phyloP scores from a whole-genome alignment of 495 filamentous ascomycete species.

The Lentithecium fluviatile region DNA sequence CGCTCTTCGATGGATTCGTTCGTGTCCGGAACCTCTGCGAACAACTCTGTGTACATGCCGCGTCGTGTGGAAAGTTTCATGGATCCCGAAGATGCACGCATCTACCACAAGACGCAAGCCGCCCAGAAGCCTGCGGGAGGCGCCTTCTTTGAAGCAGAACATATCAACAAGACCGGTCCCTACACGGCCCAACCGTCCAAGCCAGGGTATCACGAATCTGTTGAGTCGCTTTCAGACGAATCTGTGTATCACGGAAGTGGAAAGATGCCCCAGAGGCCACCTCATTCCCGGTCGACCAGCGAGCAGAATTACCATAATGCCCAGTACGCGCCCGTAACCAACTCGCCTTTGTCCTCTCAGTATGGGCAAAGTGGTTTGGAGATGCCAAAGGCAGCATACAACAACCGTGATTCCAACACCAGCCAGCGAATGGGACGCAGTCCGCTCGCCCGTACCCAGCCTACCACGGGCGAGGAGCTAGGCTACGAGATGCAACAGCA shows the following conservation, averaged over 20 bases:
- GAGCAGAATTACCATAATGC: constrained; percentile 2
- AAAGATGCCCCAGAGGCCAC: constrained; percentile 16
- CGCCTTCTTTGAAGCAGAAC: constrained; percentile 38
- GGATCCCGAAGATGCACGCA: constrained; percentile 46
- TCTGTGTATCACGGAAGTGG: constrained; percentile 21
- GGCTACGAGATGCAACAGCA: constrained; percentile 35
- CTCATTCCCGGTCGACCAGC: constrained; percentile 20
- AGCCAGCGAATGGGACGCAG: constrained; percentile 26
- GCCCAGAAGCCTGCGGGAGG: constrained; percentile 41
- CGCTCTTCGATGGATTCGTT: constrained; percentile 72
- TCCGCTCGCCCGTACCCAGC: constrained; percentile 38
- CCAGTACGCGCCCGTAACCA: constrained; percentile 5
- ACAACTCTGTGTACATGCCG: constrained; percentile 69
- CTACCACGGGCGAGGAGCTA: constrained; percentile 27
- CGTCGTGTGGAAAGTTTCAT: constrained; percentile 79
- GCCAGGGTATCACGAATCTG: constrained; percentile 22
- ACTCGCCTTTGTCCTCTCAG: constrained; percentile 26
- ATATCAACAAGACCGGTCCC: constrained; percentile 9
- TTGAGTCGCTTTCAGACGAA: constrained; percentile 31
- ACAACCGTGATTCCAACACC: constrained; percentile 5
- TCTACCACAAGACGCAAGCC: constrained; percentile 37
- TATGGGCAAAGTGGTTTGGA: constrained; percentile 8
- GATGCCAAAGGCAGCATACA: constrained; percentile 15
- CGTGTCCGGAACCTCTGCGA: constrained; percentile 58
- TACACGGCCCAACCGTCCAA: constrained; percentile 1